Conservation (phyloP, 768 basidiomycete genomes). For the Mycena epipterygia region DNA sequence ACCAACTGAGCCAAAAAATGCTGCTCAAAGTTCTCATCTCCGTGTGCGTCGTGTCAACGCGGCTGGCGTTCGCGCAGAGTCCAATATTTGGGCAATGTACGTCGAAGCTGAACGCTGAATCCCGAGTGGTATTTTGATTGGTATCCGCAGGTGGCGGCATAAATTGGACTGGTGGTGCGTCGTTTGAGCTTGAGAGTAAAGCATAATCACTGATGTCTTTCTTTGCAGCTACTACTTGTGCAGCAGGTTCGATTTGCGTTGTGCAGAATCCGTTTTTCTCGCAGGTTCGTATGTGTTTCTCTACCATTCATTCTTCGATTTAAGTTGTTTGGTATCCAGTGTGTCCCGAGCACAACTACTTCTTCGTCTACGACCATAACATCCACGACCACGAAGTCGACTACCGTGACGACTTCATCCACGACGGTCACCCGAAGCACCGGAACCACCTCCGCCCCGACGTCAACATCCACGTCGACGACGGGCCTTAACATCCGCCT, state of each 20-base stretch:
- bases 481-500: constrained; percentile 24
- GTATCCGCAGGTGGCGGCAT: constrained; percentile 3
- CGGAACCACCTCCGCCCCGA: constrained; percentile 10
- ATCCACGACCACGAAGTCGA: neutral
- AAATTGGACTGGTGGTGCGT: constrained; percentile 19
- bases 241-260: neutral
- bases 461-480: constrained; percentile 12
- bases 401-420: neutral
- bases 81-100: constrained; percentile 12
- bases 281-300: neutral
- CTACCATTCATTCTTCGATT: neutral
- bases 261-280: constrained; percentile 21
- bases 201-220: no score
- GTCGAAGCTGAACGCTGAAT: neutral
- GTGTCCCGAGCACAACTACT: neutral
- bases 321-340: neutral
- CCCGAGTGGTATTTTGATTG: neutral
- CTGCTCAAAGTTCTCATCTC: neutral
- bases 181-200: no score
- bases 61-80: neutral
- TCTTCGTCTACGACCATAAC: neutral
- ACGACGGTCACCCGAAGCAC: neutral
- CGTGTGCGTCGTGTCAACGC: neutral
- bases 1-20: neutral
- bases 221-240: constrained; percentile 18